Evolutionary conservation across 768 basidiomycete genomes (phyloP).

Genomic region (Filobasidium wieringae): DNA sequence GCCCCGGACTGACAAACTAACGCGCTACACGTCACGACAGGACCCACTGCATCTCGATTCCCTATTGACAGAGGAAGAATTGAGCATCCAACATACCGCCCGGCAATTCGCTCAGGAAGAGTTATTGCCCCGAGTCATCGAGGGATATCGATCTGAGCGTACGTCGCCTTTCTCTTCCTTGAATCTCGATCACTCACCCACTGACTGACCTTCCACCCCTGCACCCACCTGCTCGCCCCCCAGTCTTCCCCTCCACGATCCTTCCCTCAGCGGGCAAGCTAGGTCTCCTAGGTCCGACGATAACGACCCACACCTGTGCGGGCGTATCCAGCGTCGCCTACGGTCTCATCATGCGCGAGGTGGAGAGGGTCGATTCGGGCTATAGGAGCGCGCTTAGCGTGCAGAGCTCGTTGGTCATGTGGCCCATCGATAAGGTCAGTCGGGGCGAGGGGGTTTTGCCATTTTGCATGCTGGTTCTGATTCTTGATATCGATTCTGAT

Average conservation of each 20-base stretch:
- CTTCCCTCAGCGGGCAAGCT: conserved; percentile 85
- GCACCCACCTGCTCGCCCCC: too few relatives aligned
- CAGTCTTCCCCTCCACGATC: conserved; percentile 67
- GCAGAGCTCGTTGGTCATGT: conserved; percentile 80
- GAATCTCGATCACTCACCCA: neutral
- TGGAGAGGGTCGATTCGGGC: conserved; percentile 91
- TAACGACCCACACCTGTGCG: conserved; percentile 85
- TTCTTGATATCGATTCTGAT: too few relatives aligned
- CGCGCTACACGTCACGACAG: conserved; percentile 33
- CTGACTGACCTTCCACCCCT: neutral
- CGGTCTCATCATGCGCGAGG: conserved; percentile 82
- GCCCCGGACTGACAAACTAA: too few relatives aligned
- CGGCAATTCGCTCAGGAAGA: conserved; percentile 51
- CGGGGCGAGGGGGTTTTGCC: too few relatives aligned
- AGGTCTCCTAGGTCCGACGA: conserved; percentile 83
- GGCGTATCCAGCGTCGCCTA: conserved; percentile 85
- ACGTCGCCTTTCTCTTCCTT: conserved; percentile 1
- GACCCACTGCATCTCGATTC: conserved; percentile 73
- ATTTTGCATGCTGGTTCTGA: too few relatives aligned
- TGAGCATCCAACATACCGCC: conserved; percentile 68
- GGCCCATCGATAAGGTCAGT: conserved; percentile 45
- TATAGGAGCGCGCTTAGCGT: conserved; percentile 92
- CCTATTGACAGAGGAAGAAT: conserved; percentile 77
- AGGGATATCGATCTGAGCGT: conserved; percentile 84
- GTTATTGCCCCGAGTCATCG: conserved; percentile 72